Evolutionary conservation across 139 green algal species (phyloP).

Genomic region (Marvania coccoides): DNA sequence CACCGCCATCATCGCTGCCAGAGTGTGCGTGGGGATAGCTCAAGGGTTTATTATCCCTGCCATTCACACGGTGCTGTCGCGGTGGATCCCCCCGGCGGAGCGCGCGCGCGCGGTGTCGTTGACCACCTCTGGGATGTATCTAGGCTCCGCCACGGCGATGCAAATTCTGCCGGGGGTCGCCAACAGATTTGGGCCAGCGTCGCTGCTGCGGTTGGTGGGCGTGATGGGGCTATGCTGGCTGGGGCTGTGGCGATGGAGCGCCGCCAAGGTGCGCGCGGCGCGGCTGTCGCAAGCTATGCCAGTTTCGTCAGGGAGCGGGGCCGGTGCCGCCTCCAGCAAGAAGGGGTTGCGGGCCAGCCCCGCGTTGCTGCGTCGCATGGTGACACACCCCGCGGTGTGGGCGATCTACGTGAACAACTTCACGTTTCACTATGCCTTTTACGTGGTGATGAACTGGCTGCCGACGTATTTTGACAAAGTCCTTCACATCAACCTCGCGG

Average conservation of each 20-base stretch:
- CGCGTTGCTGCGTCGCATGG: constrained; percentile 63
- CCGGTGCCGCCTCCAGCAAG: background rate
- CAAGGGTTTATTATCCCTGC: constrained; percentile 93
- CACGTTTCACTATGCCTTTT: constrained; percentile 97
- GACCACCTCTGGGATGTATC: constrained; percentile 97
- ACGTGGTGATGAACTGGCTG: constrained; percentile 98
- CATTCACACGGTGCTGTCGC: constrained; percentile 42
- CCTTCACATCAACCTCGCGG: constrained; percentile 59
- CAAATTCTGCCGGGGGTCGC: constrained; percentile 71
- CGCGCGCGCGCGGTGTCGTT: constrained; percentile 77
- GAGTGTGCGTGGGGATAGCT: constrained; percentile 72
- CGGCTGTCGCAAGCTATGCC: background rate
- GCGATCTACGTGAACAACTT: constrained; percentile 97
- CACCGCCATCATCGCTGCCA: constrained; percentile 21
- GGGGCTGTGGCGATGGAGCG: constrained; percentile 28
- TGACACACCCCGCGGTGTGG: constrained; percentile 75
- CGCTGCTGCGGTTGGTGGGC: constrained; percentile 63
- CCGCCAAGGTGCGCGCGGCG: background rate
- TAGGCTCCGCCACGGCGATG: constrained; percentile 87
- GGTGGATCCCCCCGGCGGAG: constrained; percentile 87
- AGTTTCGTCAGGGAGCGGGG: too few relatives aligned
- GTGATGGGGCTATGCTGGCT: constrained; percentile 71
- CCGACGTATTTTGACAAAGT: constrained; percentile 94
- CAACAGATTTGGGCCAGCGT: constrained; percentile 34
- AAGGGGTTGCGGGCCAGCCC: constrained; percentile 35